A percentile compares a stretch with the other conserved stretches of the same genome.
Evolutionary conservation across 2,329 filamentous ascomycete genomes (phyloP).

Genomic region (Hypocrella siamensis): DNA sequence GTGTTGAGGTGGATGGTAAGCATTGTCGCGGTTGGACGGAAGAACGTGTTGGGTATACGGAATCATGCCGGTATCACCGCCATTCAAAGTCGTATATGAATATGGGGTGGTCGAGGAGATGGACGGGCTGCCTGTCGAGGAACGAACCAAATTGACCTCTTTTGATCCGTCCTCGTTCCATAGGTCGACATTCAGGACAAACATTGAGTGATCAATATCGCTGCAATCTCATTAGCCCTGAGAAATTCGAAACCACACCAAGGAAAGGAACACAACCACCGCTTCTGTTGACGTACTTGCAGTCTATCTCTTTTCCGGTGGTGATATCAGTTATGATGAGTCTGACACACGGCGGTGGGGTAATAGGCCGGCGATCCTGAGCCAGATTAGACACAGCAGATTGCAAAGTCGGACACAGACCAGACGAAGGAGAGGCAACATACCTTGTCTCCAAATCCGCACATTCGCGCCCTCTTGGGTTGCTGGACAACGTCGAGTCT

Average conservation of each 20-base stretch:
- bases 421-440: not conserved
- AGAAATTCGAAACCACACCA: not conserved
- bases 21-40: slow-evolving; percentile 20
- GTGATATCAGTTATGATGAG: slow-evolving; percentile 61
- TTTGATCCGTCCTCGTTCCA: slow-evolving; percentile 49
- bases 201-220: slow-evolving; percentile 23
- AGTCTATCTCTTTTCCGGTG: slow-evolving; percentile 69
- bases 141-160: slow-evolving; percentile 51
- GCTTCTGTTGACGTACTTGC: slow-evolving; percentile 44
- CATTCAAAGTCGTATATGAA: slow-evolving; percentile 44
- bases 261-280: not conserved
- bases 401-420: not conserved
- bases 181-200: slow-evolving; percentile 50
- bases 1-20: slow-evolving; percentile 13
- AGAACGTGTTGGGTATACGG: slow-evolving; percentile 19
- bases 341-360: slow-evolving; percentile 81
- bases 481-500: slow-evolving; percentile 77
- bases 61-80: slow-evolving; percentile 13
- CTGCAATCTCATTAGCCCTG: slow-evolving; percentile 7
- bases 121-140: slow-evolving; percentile 51
- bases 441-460: slow-evolving; percentile 96
- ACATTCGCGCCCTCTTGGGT: slow-evolving; percentile 88
- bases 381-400: not conserved
- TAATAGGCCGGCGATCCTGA: slow-evolving; percentile 87
- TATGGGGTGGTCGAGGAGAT: slow-evolving; percentile 70